A percentile compares a stretch with the other conserved stretches of the same genome.
These are phyloP conservation scores for Apodospora peruviana DNA, from an alignment of 495 filamentous ascomycete genomes.

Conservation along the genomic window DNA sequence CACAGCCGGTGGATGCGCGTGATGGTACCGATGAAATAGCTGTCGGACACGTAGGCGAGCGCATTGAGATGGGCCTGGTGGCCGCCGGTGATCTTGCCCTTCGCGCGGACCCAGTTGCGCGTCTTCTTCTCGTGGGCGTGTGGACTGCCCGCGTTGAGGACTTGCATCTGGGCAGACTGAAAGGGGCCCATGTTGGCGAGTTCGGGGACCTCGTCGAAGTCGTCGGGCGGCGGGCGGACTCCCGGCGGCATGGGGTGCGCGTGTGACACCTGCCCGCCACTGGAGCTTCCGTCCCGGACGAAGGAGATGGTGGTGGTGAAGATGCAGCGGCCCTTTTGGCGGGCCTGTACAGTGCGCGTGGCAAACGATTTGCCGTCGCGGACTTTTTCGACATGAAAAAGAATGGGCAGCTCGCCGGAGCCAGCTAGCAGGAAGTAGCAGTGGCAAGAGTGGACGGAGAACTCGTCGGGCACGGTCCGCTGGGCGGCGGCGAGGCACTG, in stretches of 20 bases:
- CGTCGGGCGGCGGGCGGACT: conserved; percentile 29
- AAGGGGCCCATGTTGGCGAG: conserved; percentile 36
- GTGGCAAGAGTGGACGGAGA: conserved; percentile 90
- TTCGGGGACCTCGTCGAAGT: conserved; percentile 31
- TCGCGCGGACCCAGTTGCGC: conserved; percentile 73
- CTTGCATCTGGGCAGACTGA: conserved; percentile 48
- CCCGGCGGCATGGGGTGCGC: conserved; percentile 51
- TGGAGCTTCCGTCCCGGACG: conserved; percentile 55
- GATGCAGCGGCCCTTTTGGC: conserved; percentile 82
- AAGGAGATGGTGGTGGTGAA: conserved; percentile 95
- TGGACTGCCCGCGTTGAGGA: conserved; percentile 32
- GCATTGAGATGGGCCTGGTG: conserved; percentile 75
- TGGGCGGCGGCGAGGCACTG: conserved; percentile 87
- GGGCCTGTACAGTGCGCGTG: conserved; percentile 91
- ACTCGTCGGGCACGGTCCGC: conserved; percentile 71
- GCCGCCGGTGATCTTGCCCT: conserved; percentile 71
- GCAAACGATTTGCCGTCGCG: conserved; percentile 86
- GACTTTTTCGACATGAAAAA: conserved; percentile 87
- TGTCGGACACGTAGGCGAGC: conserved; percentile 88
- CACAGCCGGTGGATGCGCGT: conserved; percentile 67
- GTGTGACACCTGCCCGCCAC: conserved; percentile 53
- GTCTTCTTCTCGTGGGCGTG: conserved; percentile 61
- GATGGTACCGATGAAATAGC: conserved; percentile 88
- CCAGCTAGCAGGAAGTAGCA: conserved; percentile 97
- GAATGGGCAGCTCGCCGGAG: conserved; percentile 73